Evolutionary conservation across 306 rosid species (phyloP), one percentile per base, ranked within the genome.

Genomic region (Ceratonia siliqua): DNA sequence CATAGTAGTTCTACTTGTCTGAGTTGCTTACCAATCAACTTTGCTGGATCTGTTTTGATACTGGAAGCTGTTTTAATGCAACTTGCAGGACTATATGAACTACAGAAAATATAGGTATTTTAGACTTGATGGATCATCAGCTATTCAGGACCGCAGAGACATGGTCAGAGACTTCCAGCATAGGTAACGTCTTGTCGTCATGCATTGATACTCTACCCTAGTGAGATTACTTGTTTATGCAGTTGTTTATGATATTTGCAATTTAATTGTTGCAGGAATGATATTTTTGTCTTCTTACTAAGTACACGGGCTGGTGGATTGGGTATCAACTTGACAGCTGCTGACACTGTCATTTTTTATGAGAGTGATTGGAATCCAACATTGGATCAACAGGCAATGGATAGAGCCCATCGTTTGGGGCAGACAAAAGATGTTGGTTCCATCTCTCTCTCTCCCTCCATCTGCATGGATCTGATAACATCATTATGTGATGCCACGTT

Each of bases 321-420:
- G 83, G 99, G 99, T 70, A 94, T 94, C 71, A 94, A 94, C 87
- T 92, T 94, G 89, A 94, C 99, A 78, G 99, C 99, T 39, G 99
- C 99, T 46, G 99, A 94, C 72, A 94, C 99, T 5, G 99, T 94
- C 85, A 92, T 94, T 82, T 94, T 94, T 81, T 94, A 94, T 67
- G 99, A 94, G 87, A 94, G 95, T 88, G 99, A 94, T 86, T 94
- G 99, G 99, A 94, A 94, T 86, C 99, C 99, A 33, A 94, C 99
- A 32, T 72, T 92, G 89, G 99, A 94, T 86, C 78, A 89, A 73
- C 99, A 94, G 77, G 99, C 99, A 27, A 94, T 94, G 99, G 99
- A 94, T 71, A 90, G 99, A 90, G 99, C 99, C 87, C 99, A 94
- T 84, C 94, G 99, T 13, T 73, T 94, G 92, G 99, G 99, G 72